Evolutionary conservation across 345 rosid species (phyloP), one percentile per base, ranked within the genome.

Genomic region (Passiflora organensis): DNA sequence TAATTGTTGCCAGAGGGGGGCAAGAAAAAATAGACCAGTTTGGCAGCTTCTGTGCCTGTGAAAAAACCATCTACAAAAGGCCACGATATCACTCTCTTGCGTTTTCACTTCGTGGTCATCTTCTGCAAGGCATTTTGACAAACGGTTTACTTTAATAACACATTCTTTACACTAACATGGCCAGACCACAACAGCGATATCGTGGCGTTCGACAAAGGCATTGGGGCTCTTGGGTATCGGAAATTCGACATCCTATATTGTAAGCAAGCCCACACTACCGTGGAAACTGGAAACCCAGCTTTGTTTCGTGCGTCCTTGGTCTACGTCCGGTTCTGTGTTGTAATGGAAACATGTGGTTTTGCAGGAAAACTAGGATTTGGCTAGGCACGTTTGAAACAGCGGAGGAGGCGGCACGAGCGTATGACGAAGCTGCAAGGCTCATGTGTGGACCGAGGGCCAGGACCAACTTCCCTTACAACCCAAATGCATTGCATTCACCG

Each of bases 211-310:
- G 99, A 57, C 99, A 93, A 38, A 81, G 99, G 74, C 99, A 93
- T 63, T 93, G 97, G 99, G 99, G 99, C 13, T 93, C 99, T 36
- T 93, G 99, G 99, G 99, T 93, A 8, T 93, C 99, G 22, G 99
- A 93, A 67, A 93, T 93, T 62, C 99, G 97, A 21, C 99, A 93
- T 48, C 99, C 99, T 48, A 61, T 93, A 56, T 53, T 93, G 99
- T 93, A 78, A 70, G 83, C 39, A 18, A 17, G n/a, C 48, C 43
- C 16, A 15, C 38, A 32, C 13, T 13, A 41, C 11, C 6, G 15
- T 2, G 34, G 34, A 28, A 28, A n/a, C n/a, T n/a, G n/a, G n/a
- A 28, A 37, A 34, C 6, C 32, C 14, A 1, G 17, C 10, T 19
- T 22, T 11, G 13, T 38, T 49, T 51, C 48, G 1, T 1, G 0